Evolutionary conservation across 23 red algal species (phyloP).

Genomic region (Gracilaria vermiculophylla): DNA sequence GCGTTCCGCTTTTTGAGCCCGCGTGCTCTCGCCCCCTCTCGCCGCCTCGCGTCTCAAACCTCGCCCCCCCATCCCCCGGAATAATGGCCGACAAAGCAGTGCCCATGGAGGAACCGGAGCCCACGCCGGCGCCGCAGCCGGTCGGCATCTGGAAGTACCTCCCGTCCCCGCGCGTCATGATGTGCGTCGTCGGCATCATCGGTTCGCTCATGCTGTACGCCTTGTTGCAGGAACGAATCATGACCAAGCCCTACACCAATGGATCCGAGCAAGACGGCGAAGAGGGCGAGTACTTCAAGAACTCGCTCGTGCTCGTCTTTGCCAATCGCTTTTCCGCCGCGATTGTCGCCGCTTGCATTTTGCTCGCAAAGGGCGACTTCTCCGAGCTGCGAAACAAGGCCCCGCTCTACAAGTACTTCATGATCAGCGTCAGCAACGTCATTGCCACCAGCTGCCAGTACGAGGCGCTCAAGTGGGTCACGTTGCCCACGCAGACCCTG

Average conservation of each 20-base stretch:
- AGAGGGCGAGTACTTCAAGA: conserved; percentile 76
- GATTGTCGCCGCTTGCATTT: conserved; percentile 63
- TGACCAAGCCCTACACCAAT: conserved; percentile 80
- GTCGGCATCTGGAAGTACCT: conserved; percentile 74
- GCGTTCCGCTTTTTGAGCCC: background rate
- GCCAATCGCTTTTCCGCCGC: conserved; percentile 85
- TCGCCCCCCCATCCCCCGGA: background rate
- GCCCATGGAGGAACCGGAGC: conserved; percentile 65
- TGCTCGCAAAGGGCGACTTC: conserved; percentile 58
- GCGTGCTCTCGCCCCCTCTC: background rate
- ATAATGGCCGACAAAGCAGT: conserved; percentile 9
- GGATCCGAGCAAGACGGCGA: conserved; percentile 45
- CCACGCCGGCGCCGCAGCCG: conserved; percentile 52
- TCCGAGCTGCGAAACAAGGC: conserved; percentile 67
- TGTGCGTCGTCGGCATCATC: conserved; percentile 88
- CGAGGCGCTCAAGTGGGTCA: conserved; percentile 91
- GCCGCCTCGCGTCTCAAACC: background rate
- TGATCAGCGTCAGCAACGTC: conserved; percentile 87
- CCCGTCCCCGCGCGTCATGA: conserved; percentile 60
- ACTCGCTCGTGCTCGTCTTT: conserved; percentile 83
- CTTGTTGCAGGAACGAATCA: conserved; percentile 89
- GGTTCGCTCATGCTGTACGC: conserved; percentile 91
- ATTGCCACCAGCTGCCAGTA: conserved; percentile 94
- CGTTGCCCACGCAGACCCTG: conserved; percentile 91
- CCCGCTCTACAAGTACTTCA: conserved; percentile 90